Evolutionary conservation across 805 yeast genomes (phyloP), one percentile per base, ranked within the genome.

Genomic region (Candida sonorensis): DNA sequence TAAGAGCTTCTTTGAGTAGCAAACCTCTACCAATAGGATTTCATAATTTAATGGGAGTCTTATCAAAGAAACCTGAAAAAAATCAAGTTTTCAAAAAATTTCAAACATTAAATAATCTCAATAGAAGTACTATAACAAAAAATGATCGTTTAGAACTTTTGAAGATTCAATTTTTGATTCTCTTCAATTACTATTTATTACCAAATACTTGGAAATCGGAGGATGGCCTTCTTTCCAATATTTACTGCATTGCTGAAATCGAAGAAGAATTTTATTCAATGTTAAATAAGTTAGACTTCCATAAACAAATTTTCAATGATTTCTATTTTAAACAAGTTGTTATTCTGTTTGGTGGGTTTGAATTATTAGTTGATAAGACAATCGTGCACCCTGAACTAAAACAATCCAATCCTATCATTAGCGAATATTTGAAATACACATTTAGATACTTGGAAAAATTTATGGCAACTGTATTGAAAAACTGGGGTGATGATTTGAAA

Each of bases 1-100:
- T 72, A 29, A 60, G 84, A 42, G 73, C 82, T 3, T 64, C 67
- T 14, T 61, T 71, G 40, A 69, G 83, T 10, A 65, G 79, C 36
- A 59, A 68, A 19, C 67, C 73, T 15, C 62, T 63, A 30, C 53
- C 56, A 13, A 56, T 72, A 14, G 81, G 80, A 0, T 46, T 65
- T 11, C 50, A 53, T 19, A 76, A 74, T 45, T 57, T 77, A 39
- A 46, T 63, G 3, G 56, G 57, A 21, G 42, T 46, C 27, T 58
- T 50, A 26, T 64, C 51, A 31, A 66, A 43, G 50, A 57, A 50
- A 41, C 64, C 51, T 39, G 57, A 50, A 35, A 47, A 30, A 33
- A 51, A 46, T 33, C 43, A 52, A 7, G 41, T 55, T 15, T 33
- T 52, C 33, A 44, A 47, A 26, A 48, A 46, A 26, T 55, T 54